Evolutionary conservation across 2,329 filamentous ascomycete species (phyloP).

Genomic region (Trichoderma sp.): DNA sequence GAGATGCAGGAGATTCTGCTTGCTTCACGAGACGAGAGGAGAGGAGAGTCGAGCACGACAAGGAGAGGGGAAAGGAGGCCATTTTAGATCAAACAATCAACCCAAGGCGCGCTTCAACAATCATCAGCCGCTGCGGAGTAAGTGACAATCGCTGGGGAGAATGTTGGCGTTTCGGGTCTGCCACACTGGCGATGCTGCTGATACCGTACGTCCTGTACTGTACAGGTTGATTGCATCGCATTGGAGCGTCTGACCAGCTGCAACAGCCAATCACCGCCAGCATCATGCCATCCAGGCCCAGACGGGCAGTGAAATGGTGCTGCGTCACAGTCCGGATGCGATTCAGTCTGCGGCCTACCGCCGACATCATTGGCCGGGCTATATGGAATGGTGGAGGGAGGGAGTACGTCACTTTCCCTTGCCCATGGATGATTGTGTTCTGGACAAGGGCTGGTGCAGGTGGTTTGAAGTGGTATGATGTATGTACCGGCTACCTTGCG

Average conservation of each 20-base stretch:
- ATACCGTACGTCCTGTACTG: background rate
- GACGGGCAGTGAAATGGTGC: constrained; percentile 15
- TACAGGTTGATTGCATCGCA: too few relatives aligned
- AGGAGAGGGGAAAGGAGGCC: background rate
- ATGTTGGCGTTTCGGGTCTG: background rate
- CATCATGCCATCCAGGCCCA: constrained; percentile 1
- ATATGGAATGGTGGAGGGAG: constrained; percentile 9
- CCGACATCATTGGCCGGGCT: constrained; percentile 5
- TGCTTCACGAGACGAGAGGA: too few relatives aligned
- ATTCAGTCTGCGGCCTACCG: background rate
- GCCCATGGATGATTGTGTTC: background rate
- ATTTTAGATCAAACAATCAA: background rate
- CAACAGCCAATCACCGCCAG: constrained; percentile 3
- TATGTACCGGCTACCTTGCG: constrained; percentile 14
- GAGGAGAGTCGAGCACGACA: too few relatives aligned
- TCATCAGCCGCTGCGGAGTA: constrained; percentile 19
- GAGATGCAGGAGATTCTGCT: background rate
- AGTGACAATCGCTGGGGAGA: too few relatives aligned
- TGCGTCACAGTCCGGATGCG: constrained; percentile 15
- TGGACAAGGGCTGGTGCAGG: constrained; percentile 2
- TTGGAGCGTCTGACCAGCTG: background rate
- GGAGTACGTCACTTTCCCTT: constrained; percentile 12
- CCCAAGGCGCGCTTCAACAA: background rate
- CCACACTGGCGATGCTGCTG: too few relatives aligned
- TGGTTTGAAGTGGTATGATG: too few relatives aligned